Base-by-base conservation (phyloP, 129 eudicot species). In the Flaveria sonorensis region DNA sequence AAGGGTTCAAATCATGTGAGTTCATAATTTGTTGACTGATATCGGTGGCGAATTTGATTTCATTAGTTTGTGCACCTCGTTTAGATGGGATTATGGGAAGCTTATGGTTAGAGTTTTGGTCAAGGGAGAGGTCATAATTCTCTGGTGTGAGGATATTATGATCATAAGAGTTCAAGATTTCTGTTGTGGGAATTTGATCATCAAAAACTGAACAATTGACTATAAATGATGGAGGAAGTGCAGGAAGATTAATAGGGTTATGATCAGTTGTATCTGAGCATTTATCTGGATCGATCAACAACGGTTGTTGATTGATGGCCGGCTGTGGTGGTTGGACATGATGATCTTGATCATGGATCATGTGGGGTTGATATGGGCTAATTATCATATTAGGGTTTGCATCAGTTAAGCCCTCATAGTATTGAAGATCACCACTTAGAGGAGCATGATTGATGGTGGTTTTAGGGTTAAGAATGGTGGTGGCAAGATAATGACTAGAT, bases 401-500 rank as follows among this genome's bases (percentile, higher is more conserved):
- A 60, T 79, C 77, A 71, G 61, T 70, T 61, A 79, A 39, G 72
- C 77, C 72, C 13, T 79, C 77, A 36, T 71, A 79, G 62, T 46
- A 78, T 71, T 71, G 77, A 78, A 19, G 72, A 47, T 71, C 77
- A 15, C 68, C 56, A 55, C 19, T 47, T 59, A 70, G 2, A 60
- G 62, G 53, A 78, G 32, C n/a, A 78, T 70, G 70, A 59, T 59
- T 59, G 52, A 47, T 60, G 16, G 77, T 50, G 47, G 71, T 36
- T 71, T 71, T 71, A 51, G 65, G 45, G 77, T 48, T 48, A 32
- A 52, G 19, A 79, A 79, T 71, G 77, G 56, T 32, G 66, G 77
- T 60, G 45, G 71, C 48, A 50, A 79, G 77, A 79, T 55, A 24
- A 71, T 79, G 83, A 79, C 61, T 71, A 47, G 83, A 47, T 60